These are phyloP conservation scores for Xylariaceae sp. DNA, from an alignment of 2,329 filamentous ascomycete species.

Conservation along the genomic window DNA sequence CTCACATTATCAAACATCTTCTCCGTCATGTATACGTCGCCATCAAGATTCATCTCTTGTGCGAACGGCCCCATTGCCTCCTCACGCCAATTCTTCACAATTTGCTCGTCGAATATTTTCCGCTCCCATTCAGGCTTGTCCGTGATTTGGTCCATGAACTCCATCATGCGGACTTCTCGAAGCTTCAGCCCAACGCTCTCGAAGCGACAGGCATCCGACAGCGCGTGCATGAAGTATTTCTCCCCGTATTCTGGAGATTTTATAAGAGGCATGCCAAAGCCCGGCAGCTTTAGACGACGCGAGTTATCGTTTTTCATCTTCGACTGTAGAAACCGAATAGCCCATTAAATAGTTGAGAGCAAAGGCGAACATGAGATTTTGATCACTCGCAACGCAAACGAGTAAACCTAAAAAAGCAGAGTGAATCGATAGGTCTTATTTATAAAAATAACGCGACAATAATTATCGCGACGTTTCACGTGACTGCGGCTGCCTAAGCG, in stretches of 20 bases:
- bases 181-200: constrained; percentile 13
- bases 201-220: constrained; percentile 1
- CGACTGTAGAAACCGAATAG: background rate
- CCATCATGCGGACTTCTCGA: constrained; percentile 33
- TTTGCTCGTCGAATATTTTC: constrained; percentile 34
- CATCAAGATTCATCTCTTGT: constrained; percentile 13
- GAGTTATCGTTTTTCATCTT: background rate
- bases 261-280: constrained; percentile 2
- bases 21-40: constrained; percentile 40
- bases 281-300: constrained; percentile 5
- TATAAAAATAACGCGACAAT: background rate
- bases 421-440: background rate
- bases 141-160: constrained; percentile 37
- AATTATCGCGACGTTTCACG: background rate
- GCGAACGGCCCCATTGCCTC: constrained; percentile 24
- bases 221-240: constrained; percentile 18
- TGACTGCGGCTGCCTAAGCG: background rate
- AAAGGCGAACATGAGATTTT: background rate
- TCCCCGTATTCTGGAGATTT: background rate
- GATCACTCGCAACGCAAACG: background rate
- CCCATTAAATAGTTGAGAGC: background rate
- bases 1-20: constrained; percentile 48
- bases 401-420: background rate
- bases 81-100: constrained; percentile 32
- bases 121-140: constrained; percentile 39